Conservation (phyloP, 805 yeast genomes). For the Teunomyces aglyptinius region DNA sequence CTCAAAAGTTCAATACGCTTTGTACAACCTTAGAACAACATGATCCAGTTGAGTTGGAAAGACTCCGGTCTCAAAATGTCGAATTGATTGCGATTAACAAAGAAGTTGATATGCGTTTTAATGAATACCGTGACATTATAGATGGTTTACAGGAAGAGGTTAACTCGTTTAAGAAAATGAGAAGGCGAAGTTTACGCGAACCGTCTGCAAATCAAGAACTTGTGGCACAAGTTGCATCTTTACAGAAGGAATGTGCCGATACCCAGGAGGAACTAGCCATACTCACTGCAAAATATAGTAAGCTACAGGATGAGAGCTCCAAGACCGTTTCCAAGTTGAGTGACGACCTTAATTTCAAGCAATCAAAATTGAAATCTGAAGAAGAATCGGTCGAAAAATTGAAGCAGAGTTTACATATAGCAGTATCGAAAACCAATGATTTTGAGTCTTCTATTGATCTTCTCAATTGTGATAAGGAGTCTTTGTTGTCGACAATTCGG, state of each 20-base stretch:
- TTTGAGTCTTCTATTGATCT: conserved; percentile 34
- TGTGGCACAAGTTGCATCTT: not conserved
- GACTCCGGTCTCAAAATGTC: conserved; percentile 17
- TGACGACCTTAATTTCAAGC: conserved; percentile 17
- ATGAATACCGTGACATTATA: conserved; percentile 29
- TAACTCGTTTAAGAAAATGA: conserved; percentile 21
- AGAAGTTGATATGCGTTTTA: conserved; percentile 24
- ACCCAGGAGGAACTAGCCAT: conserved; percentile 11
- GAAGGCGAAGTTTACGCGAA: conserved; percentile 2
- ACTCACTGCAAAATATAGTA: conserved; percentile 13
- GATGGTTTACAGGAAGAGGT: conserved; percentile 33
- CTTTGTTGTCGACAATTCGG: conserved; percentile 34
- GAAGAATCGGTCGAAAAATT: conserved; percentile 26
- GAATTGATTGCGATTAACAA: conserved; percentile 16
- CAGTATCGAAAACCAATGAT: conserved; percentile 46
- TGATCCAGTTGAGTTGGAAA: conserved; percentile 9
- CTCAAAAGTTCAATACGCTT: conserved; percentile 17
- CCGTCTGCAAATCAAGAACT: not conserved
- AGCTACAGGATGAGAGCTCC: conserved; percentile 22
- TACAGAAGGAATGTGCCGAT: not conserved
- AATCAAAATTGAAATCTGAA: conserved; percentile 14
- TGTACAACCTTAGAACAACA: conserved; percentile 7
- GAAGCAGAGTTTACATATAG: conserved; percentile 35
- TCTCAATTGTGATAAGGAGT: conserved; percentile 34
- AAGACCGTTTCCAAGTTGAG: conserved; percentile 21